A percentile compares a stretch with the other conserved stretches of the same genome.
These are phyloP conservation scores for Ophidiomyces ophidiicola DNA, from an alignment of 2,329 filamentous ascomycete species.

Conservation along the genomic window DNA sequence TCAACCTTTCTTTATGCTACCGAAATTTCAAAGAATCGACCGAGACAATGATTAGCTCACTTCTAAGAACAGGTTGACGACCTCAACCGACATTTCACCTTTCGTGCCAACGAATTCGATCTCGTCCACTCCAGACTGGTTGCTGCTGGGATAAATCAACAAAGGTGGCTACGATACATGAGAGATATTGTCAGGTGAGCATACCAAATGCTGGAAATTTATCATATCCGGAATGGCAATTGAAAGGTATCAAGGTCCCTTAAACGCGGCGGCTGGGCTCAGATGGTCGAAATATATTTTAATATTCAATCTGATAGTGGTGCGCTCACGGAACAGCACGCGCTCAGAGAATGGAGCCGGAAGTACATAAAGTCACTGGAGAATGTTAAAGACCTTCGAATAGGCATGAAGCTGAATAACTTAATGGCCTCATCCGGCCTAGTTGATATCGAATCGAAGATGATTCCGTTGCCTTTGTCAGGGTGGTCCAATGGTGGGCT, in stretches of 20 bases:
- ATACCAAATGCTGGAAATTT: background rate
- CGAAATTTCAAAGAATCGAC: background rate
- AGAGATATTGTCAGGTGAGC: conserved; percentile 53
- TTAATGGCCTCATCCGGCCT: conserved; percentile 54
- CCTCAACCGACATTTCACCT: conserved; percentile 57
- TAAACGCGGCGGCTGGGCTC: conserved; percentile 68
- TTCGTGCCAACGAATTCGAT: conserved; percentile 61
- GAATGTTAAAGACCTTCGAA: conserved; percentile 53
- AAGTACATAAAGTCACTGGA: conserved; percentile 51
- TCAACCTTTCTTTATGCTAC: background rate
- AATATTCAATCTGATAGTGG: conserved; percentile 80
- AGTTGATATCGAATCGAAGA: conserved; percentile 51
- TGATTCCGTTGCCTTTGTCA: conserved; percentile 57
- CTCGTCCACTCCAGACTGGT: conserved; percentile 61
- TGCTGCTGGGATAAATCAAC: conserved; percentile 52
- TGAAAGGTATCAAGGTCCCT: conserved; percentile 43
- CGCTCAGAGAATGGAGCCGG: conserved; percentile 54
- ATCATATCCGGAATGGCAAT: too few relatives aligned
- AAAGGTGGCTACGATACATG: conserved; percentile 64
- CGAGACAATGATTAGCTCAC: background rate
- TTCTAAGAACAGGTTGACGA: conserved; percentile 46
- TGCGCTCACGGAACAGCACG: conserved; percentile 55
- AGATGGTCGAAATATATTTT: conserved; percentile 78
- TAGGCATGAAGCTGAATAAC: conserved; percentile 47
- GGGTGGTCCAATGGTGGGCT: conserved; percentile 54